Conservation (phyloP, 2,329 filamentous ascomycete species). For the Trichoderma atroviride region DNA sequence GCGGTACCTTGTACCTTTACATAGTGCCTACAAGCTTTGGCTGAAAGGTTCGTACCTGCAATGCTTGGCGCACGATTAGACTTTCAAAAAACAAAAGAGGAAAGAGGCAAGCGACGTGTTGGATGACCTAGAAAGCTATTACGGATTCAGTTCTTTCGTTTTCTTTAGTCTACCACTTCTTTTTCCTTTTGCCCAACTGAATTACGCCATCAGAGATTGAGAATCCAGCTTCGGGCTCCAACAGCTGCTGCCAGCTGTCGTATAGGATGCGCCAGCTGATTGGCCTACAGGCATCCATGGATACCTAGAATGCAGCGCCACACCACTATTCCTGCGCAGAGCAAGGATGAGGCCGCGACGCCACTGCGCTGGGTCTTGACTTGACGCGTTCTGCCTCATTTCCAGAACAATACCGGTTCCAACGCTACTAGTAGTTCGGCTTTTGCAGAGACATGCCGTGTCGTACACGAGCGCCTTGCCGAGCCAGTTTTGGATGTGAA, state of each 20-base stretch:
- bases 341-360: conserved; percentile 27
- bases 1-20: not conserved
- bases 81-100: not conserved
- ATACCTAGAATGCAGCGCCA: not conserved
- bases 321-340: conserved; percentile 20
- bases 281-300: not conserved
- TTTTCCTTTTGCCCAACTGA: not conserved
- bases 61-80: not conserved
- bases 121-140: not conserved
- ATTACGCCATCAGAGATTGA: not conserved
- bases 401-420: conserved; percentile 29
- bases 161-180: not conserved
- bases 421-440: conserved; percentile 21
- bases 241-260: conserved; percentile 18
- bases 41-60: not conserved
- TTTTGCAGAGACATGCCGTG: conserved; percentile 26
- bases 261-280: not conserved
- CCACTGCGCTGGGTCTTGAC: not conserved
- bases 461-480: not conserved
- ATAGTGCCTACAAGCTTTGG: not conserved
- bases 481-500: conserved; percentile 13
- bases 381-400: conserved; percentile 28
- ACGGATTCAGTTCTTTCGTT: not conserved
- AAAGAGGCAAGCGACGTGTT: not conserved
- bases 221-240: not conserved